These are phyloP conservation scores for Cylindrodendrum hubeiense DNA, from an alignment of 2,329 filamentous ascomycete species.

Conservation along the genomic window DNA sequence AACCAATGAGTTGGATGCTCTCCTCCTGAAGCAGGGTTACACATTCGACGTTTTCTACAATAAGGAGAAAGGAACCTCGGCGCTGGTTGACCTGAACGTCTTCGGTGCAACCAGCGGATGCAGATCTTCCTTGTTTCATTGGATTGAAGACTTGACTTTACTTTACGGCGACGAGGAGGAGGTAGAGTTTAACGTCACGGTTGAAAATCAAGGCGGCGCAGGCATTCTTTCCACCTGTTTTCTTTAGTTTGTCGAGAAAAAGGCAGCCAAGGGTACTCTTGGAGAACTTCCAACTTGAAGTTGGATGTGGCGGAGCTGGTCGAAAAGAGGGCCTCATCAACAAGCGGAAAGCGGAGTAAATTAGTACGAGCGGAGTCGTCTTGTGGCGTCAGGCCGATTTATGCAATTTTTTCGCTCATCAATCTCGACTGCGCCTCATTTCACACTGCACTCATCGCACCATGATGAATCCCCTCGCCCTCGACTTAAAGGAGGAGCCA, in stretches of 20 bases:
- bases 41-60: constrained; percentile 58
- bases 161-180: constrained; percentile 9
- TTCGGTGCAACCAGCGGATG: constrained; percentile 59
- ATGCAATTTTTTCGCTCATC: neutral
- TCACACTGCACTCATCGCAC: neutral
- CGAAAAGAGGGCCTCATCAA: too few relatives aligned
- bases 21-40: constrained; percentile 54
- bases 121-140: constrained; percentile 61
- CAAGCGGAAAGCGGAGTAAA: too few relatives aligned
- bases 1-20: constrained; percentile 36
- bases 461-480: constrained; percentile 32
- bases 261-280: neutral
- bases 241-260: neutral
- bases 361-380: too few relatives aligned
- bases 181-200: neutral
- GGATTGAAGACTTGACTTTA: constrained; percentile 46
- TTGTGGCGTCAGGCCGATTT: neutral
- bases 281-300: too few relatives aligned
- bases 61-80: constrained; percentile 33
- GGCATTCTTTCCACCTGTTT: neutral
- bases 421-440: neutral
- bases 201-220: neutral
- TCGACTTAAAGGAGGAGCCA: constrained; percentile 26
- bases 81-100: constrained; percentile 59
- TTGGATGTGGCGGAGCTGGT: too few relatives aligned